Conservation (phyloP, 371 early-diverging fungal species). For the Mortierella sp. region DNA sequence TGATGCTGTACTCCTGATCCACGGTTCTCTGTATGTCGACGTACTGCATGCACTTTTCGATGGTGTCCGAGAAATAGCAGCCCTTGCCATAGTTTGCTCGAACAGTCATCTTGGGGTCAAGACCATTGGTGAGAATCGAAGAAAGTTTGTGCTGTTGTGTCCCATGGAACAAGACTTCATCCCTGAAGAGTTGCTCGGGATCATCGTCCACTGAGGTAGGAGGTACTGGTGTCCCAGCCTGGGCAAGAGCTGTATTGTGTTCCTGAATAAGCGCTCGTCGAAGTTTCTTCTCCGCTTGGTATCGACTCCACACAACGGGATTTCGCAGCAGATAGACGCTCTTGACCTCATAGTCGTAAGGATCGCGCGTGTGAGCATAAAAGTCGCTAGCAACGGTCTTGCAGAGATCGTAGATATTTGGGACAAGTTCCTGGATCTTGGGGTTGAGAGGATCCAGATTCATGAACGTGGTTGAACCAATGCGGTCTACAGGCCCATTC, state of each 20-base stretch:
- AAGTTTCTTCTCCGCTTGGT: conserved; percentile 38
- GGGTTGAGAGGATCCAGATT: conserved; percentile 15
- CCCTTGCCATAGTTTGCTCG: conserved; percentile 46
- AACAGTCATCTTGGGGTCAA: conserved; percentile 40
- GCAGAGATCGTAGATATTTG: conserved; percentile 7
- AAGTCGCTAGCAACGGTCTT: conserved; percentile 19
- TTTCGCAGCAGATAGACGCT: conserved; percentile 34
- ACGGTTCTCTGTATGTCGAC: conserved; percentile 30
- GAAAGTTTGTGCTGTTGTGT: conserved; percentile 16
- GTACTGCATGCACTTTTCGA: conserved; percentile 52
- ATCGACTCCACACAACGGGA: conserved; percentile 33
- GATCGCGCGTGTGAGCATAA: conserved; percentile 21
- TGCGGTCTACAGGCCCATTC: not conserved
- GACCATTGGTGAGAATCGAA: conserved; percentile 37
- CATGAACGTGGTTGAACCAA: conserved; percentile 11
- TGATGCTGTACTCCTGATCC: conserved; percentile 36
- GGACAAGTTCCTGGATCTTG: not conserved
- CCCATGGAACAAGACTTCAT: conserved; percentile 46
- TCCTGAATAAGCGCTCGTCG: conserved; percentile 25
- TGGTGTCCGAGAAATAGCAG: conserved; percentile 44
- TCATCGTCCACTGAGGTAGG: conserved; percentile 12
- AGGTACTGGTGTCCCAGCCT: not conserved
- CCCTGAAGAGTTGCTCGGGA: conserved; percentile 25
- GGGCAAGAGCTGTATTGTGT: not conserved
- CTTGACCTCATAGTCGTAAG: conserved; percentile 23